Base-by-base conservation (phyloP, 2,329 filamentous ascomycete species). In the Chaetomiaceae sp. region DNA sequence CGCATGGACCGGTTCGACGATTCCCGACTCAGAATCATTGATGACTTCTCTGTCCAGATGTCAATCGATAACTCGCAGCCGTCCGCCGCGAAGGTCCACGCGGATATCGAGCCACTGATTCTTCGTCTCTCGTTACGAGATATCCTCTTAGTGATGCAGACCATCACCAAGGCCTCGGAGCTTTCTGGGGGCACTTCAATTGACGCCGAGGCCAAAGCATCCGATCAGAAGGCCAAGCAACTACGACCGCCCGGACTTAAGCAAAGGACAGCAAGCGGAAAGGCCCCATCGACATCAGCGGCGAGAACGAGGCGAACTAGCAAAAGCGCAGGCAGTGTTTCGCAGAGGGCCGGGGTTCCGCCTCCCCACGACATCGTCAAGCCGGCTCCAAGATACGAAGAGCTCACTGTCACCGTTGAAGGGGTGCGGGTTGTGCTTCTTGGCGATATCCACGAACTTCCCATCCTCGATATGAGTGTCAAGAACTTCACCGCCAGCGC, bases 1-100 rank as follows among this genome's bases (percentile, higher is more conserved):
- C 87, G 94, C 11, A 99, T 99, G 94, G 95, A 99, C 69, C 89
- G 85, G 58, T 97, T 97, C 62, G 92, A 99, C 61, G 90, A 88
- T 3, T 91, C 86, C 36, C 84, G 90, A 33, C 78, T 99, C 42
- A 85, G 94, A 16, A 96, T 99, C 56, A 81, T 99, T 29, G 95
- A 99, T 66, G 91, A 99, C 69, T 99, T 99, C 67, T 96, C 90
- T 2, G 76, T 97, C 9, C 88, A 94, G 58, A 78, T 95, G 62
- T 94, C 89, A 2, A 83, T 99, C 75, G 92, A 99, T 64, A 81
- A 70, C 57, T 84, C 81, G 0, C 72, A 75, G 45, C 66, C 73
- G 0, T 84, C 82, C 60, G 63, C 85, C 32, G 94, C 85, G 3
- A 94, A 82, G 60, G 92, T 99, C 48, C 84, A 89, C 61, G 79